Percentiles rank a stretch among this genome's conserved stretches.
phyloP scores from a whole-genome alignment of 768 basidiomycete genomes.

The Boletales sp. region DNA sequence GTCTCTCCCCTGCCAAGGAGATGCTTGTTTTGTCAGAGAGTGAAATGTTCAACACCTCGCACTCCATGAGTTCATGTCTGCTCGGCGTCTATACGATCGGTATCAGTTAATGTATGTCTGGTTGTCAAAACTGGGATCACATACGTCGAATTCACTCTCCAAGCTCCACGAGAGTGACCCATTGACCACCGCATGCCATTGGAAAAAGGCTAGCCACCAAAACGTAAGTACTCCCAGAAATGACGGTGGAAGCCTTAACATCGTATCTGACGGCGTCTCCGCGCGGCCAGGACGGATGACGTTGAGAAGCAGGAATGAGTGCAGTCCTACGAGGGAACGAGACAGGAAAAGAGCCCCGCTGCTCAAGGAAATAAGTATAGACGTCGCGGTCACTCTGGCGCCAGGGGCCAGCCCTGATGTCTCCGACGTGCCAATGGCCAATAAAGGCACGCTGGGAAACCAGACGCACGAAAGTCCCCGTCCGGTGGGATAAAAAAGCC shows the following conservation, averaged over 20 bases:
- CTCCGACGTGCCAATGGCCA: neutral
- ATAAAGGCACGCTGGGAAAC: neutral
- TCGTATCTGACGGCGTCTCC: constrained; percentile 10
- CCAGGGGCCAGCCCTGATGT: constrained; percentile 15
- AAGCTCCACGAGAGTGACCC: constrained; percentile 9
- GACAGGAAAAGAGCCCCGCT: neutral
- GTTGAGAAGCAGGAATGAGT: neutral
- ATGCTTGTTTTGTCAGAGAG: neutral
- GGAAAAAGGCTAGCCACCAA: neutral
- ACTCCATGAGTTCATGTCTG: constrained; percentile 8
- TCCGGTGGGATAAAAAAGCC: neutral
- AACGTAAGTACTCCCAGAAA: neutral
- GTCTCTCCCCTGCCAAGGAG: constrained; percentile 11
- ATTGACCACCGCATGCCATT: neutral
- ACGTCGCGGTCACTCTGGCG: neutral
- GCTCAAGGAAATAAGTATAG: neutral
- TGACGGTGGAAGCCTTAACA: constrained; percentile 3
- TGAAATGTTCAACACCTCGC: constrained; percentile 8
- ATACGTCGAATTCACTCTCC: constrained; percentile 2
- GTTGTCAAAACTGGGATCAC: neutral
- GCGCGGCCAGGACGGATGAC: neutral
- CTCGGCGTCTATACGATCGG: neutral
- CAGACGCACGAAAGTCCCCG: too few relatives aligned
- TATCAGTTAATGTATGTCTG: too few relatives aligned
- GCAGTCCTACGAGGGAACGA: neutral